phyloP scores from a whole-genome alignment of 306 rosid species.

The Dicorynia guianensis region DNA sequence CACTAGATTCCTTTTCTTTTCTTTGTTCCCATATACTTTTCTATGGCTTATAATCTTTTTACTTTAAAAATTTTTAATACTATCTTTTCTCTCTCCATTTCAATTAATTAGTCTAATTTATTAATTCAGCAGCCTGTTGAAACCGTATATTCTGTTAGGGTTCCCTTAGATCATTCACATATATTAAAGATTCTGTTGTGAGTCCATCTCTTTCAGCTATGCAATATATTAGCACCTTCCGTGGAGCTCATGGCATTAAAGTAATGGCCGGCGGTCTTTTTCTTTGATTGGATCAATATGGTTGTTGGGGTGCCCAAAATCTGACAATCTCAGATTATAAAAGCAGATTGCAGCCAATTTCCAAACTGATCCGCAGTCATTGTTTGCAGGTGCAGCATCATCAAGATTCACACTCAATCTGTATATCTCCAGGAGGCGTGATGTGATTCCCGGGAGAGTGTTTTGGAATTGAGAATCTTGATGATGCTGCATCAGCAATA shows the following conservation, averaged over 20 bases:
- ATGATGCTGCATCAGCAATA: constrained; percentile 99
- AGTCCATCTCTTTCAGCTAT: too few species aligned
- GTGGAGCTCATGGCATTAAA: background rate
- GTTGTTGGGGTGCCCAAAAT: background rate
- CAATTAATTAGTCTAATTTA: background rate
- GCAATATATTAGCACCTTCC: background rate
- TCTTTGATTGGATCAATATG: background rate
- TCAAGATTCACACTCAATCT: constrained; percentile 79
- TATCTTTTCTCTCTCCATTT: background rate
- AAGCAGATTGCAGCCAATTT: background rate
- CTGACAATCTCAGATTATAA: background rate
- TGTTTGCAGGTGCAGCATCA: constrained; percentile 95
- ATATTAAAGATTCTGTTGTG: background rate
- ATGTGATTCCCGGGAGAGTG: background rate
- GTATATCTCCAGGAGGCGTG: constrained; percentile 17
- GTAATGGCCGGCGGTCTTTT: too few species aligned
- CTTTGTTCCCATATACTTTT: background rate
- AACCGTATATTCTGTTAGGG: constrained; percentile 63
- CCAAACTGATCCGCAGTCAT: constrained; percentile 44
- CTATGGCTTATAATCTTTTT: background rate
- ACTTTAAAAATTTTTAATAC: background rate
- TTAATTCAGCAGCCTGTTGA: background rate
- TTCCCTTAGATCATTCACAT: constrained; percentile 24
- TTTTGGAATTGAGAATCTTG: constrained; percentile 83
- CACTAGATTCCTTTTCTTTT: background rate